These are phyloP conservation scores for Gossypium australe DNA, from an alignment of 345 rosid genomes.

Conservation along the genomic window DNA sequence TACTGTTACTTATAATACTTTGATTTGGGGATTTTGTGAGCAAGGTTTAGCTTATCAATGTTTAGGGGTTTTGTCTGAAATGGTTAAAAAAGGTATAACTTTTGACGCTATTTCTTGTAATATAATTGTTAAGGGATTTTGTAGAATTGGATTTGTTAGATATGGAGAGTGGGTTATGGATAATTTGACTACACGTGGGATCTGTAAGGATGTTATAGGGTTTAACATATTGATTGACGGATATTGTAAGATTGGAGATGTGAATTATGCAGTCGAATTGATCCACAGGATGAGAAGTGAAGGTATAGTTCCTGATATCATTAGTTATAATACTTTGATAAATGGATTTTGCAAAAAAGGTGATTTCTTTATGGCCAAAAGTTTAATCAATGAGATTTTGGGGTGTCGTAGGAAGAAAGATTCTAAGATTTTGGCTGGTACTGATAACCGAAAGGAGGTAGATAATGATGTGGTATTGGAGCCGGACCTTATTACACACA, in stretches of 20 bases:
- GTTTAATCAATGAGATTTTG: conserved; percentile 46
- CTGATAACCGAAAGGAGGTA: conserved; percentile 9
- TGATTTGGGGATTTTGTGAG: conserved; percentile 74
- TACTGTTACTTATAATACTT: conserved; percentile 66
- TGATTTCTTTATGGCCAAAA: conserved; percentile 54
- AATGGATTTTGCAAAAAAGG: conserved; percentile 53
- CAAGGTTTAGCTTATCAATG: conserved; percentile 52
- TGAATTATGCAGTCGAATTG: conserved; percentile 36
- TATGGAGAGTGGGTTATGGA: conserved; percentile 53
- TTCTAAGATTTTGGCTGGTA: not conserved
- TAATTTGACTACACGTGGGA: conserved; percentile 40
- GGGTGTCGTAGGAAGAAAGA: conserved; percentile 15
- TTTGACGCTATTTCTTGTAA: conserved; percentile 69
- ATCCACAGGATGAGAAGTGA: conserved; percentile 40
- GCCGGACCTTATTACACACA: conserved; percentile 55
- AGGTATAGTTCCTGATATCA: conserved; percentile 45
- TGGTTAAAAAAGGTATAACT: conserved; percentile 57
- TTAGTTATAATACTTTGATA: conserved; percentile 57
- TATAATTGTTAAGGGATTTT: conserved; percentile 72
- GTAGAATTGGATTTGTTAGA: conserved; percentile 44
- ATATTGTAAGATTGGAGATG: conserved; percentile 9
- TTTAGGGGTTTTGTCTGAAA: conserved; percentile 57
- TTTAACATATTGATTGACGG: conserved; percentile 55
- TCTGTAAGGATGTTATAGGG: conserved; percentile 38
- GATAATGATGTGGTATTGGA: conserved; percentile 21